Evolutionary conservation across 768 basidiomycete genomes (phyloP), one percentile per base, ranked within the genome.

Genomic region (Cystobasidium tubakii): DNA sequence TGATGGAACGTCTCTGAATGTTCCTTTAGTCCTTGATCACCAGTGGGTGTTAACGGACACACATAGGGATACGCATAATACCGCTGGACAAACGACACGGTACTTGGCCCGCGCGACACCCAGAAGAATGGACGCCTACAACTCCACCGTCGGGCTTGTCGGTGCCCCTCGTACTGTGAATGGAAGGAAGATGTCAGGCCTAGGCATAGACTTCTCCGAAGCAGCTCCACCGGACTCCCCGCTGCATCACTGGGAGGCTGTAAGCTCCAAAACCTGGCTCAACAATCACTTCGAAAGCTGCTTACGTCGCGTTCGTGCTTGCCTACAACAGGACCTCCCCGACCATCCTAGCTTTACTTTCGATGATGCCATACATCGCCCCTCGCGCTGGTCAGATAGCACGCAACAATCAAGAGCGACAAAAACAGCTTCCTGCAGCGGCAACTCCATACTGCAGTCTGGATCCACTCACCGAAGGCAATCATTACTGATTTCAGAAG

Each of bases 181-280:
- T 17, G 29, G 29, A 12, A 27, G 57, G 25, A 60, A 25, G 17
- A 71, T 71, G 69, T 62, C 69, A 60, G 69, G 69, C 43, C 55
- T 71, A 2, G 69, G 69, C 27, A 71, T 71, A 19, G 55, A 71
- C 54, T 71, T 71, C 55, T 71, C 69, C 17, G 13, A 46, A 29
- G 34, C 25, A 23, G 57, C 29, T 60, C 12, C 57, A 31, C 3
- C 10, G 34, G 29, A 25, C 4, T 31, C 29, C 17, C 29, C 46
- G 34, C 44, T 29, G 21, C 12, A 50, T 55, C 55, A 54, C 1
- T 71, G 69, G 69, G 53, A 60, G 19, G 54, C 50, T 31, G 69
- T 71, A 44, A 50, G 66, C 50, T 15, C 10, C n/a, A 31, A n/a
- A 23, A 31, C 21, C 39, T n/a, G 39, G 25, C 62, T 43, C 10